Evolutionary conservation across 2,329 filamentous ascomycete species (phyloP), one percentile per base, ranked within the genome.

Genomic region (Arthroderma sp.): DNA sequence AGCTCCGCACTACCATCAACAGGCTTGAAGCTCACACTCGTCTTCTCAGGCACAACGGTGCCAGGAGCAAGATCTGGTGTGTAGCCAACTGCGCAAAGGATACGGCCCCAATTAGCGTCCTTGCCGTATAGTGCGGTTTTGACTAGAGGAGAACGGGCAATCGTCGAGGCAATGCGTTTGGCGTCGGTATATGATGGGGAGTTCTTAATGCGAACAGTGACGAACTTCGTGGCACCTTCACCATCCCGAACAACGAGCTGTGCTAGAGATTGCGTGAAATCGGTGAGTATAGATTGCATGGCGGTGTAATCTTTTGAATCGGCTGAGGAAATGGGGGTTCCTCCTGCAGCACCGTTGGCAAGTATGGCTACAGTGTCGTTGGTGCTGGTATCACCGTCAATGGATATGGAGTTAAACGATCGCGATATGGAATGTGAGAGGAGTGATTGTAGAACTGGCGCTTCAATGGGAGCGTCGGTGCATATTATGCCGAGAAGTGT

Each of bases 81-180:
- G 69, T 97, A 97, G 2, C 93, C 93, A 3, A 91, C 90, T 0
- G 93, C 91, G 71, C 93, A 97, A 28, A 97, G 80, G 61, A 98
- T 95, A 56, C 93, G 89, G 35, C 93, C 93, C 93, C 93, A 98
- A 77, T 98, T 98, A 17, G 93, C 93, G 70, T 98, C 93, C 70
- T 90, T 89, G 63, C 93, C 93, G 72, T 98, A 98, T 41, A 98
- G 78, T 0, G 93, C 93, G 0, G 93, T 98, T 79, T 98, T 98
- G 65, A 98, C 93, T 11, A 98, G 82, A 7, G 93, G 89, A 0
- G 90, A 95, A 54, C 86, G 83, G 15, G 93, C 91, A 68, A 98
- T 96, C 51, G 88, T 86, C 61, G 85, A 87, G 9, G 91, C 93
- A 60, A 96, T 85, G 67, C 84, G 81, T 57, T 87, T 83, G 1